These are phyloP conservation scores for Pilobolus umbonatus DNA, from an alignment of 192 early-diverging fungal species.

Conservation along the genomic window DNA sequence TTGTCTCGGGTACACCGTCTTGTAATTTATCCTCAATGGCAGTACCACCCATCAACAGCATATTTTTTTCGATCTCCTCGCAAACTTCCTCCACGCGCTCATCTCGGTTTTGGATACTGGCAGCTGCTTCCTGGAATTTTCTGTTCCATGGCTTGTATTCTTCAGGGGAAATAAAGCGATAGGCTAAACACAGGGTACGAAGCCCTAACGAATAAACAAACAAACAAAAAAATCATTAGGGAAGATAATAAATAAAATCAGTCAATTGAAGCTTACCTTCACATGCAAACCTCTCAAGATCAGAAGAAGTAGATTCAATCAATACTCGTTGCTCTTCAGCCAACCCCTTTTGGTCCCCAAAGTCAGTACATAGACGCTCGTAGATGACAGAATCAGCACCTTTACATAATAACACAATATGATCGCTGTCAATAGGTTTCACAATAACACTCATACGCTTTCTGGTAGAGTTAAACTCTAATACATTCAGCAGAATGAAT, in stretches of 20 bases:
- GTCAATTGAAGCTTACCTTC: constrained; percentile 44
- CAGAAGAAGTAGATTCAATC: constrained; percentile 60
- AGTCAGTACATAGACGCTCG: constrained; percentile 55
- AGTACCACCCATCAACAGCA: constrained; percentile 89
- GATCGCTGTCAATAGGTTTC: constrained; percentile 56
- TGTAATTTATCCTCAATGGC: constrained; percentile 98
- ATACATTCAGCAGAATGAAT: constrained; percentile 63
- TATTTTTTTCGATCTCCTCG: constrained; percentile 72
- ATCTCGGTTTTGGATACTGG: constrained; percentile 76
- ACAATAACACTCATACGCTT: constrained; percentile 96
- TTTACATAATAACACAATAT: constrained; percentile 82
- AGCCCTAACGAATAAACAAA: too few species aligned
- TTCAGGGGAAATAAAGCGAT: constrained; percentile 63
- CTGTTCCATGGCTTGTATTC: constrained; percentile 68
- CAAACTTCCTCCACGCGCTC: constrained; percentile 70
- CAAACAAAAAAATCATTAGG: too few species aligned
- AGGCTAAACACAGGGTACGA: constrained; percentile 86
- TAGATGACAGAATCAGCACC: constrained; percentile 95
- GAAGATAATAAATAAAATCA: too few species aligned
- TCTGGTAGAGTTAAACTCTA: constrained; percentile 93
- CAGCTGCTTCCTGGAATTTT: constrained; percentile 69
- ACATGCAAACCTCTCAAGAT: constrained; percentile 85
- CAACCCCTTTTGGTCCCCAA: constrained; percentile 32
- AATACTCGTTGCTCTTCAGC: constrained; percentile 60
- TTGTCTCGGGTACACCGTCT: constrained; percentile 94